phyloP scores from a whole-genome alignment of 2,329 filamentous ascomycete genomes.

The Ascomycota sp. region DNA sequence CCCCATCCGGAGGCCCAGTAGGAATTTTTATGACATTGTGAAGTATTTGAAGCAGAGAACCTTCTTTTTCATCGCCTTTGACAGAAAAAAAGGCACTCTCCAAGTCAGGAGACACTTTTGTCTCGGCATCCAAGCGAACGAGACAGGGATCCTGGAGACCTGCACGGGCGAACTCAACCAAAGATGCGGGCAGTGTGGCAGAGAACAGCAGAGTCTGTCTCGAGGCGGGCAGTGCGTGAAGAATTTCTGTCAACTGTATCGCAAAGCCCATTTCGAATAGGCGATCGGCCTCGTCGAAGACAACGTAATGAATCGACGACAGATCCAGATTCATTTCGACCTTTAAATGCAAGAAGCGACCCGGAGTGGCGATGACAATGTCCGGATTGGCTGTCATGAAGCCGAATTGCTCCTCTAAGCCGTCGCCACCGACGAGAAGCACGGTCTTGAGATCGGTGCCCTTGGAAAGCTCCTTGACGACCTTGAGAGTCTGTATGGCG shows the following conservation, averaged over 20 bases:
- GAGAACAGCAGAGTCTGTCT: constrained; percentile 90
- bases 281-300: constrained; percentile 93
- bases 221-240: constrained; percentile 65
- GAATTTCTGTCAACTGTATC: constrained; percentile 77
- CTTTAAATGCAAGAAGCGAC: constrained; percentile 88
- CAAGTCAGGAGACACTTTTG: constrained; percentile 90
- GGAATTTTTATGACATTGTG: constrained; percentile 90
- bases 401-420: constrained; percentile 82
- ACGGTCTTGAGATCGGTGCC: constrained; percentile 87
- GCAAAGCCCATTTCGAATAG: constrained; percentile 98
- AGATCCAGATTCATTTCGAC: constrained; percentile 89
- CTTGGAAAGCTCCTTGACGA: constrained; percentile 81
- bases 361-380: constrained; percentile 90
- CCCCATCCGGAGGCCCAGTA: constrained; percentile 35
- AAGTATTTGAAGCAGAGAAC: constrained; percentile 69
- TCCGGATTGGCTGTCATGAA: constrained; percentile 90
- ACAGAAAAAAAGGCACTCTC: constrained; percentile 87
- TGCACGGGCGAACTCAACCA: constrained; percentile 89
- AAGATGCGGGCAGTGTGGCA: constrained; percentile 76
- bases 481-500: constrained; percentile 84
- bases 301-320: constrained; percentile 80
- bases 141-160: constrained; percentile 83
- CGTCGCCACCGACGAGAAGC: constrained; percentile 83
- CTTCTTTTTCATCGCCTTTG: constrained; percentile 87
- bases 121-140: constrained; percentile 79